Evolutionary conservation across 352 stramenopile species (phyloP).

Genomic region (Blastocystis hominis): DNA sequence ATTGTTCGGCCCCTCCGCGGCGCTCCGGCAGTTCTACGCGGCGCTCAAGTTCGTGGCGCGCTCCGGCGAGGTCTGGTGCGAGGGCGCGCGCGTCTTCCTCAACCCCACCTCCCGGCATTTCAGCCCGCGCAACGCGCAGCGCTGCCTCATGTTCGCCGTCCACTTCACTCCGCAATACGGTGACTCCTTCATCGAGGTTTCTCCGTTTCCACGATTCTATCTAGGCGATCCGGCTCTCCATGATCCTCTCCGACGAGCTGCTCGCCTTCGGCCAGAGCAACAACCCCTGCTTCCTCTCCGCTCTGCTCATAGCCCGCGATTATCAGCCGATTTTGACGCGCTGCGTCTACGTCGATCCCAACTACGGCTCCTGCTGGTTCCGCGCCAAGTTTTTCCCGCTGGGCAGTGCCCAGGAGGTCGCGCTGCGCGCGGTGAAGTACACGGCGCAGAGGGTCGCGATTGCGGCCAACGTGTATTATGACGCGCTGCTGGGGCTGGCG

Average conservation of each 20-base stretch:
- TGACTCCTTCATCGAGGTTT: slow-evolving; percentile 73
- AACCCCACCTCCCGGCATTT: slow-evolving; percentile 73
- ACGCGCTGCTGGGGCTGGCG: background rate
- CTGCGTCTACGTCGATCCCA: slow-evolving; percentile 14
- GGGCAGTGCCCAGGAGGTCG: background rate
- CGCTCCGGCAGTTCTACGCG: slow-evolving; percentile 60
- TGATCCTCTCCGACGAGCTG: slow-evolving; percentile 6
- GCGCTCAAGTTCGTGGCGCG: slow-evolving; percentile 75
- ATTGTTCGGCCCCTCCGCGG: slow-evolving; percentile 65
- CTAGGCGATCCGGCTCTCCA: slow-evolving; percentile 31
- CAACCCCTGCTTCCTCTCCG: slow-evolving; percentile 14
- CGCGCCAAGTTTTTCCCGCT: slow-evolving; percentile 19
- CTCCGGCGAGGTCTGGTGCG: slow-evolving; percentile 78
- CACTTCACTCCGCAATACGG: slow-evolving; percentile 80
- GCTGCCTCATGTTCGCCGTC: slow-evolving; percentile 73
- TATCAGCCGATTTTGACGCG: background rate
- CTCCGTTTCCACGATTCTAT: background rate
- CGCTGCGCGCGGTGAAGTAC: slow-evolving; percentile 5
- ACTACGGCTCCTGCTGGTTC: slow-evolving; percentile 45
- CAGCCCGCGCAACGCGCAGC: slow-evolving; percentile 66
- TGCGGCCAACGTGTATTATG: slow-evolving; percentile 4
- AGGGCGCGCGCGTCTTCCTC: slow-evolving; percentile 67
- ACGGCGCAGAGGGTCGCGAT: slow-evolving; percentile 14
- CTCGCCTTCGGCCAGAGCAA: slow-evolving; percentile 6
- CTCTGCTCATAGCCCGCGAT: background rate